Evolutionary conservation across 2,329 filamentous ascomycete species (phyloP).

Genomic region (Beauveria pseudobassiana): DNA sequence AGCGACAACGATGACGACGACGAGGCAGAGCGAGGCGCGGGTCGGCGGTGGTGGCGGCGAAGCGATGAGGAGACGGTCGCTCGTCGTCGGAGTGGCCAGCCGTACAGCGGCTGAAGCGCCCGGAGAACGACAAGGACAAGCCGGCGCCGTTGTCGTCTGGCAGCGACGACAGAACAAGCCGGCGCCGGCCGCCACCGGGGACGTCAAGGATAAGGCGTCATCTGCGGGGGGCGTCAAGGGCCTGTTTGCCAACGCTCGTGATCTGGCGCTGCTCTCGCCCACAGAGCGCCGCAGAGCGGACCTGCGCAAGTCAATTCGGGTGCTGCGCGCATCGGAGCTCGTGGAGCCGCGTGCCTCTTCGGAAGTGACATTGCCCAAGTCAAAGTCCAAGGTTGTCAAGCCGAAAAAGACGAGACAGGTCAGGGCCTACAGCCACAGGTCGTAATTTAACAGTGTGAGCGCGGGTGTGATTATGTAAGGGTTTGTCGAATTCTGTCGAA

Average conservation of each 20-base stretch:
- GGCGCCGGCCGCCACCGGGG: background rate
- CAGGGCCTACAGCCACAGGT: too few species aligned
- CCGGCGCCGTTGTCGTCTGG: conserved; percentile 1
- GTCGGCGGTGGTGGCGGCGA: conserved; percentile 17
- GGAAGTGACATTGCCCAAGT: too few species aligned
- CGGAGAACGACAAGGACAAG: conserved; percentile 10
- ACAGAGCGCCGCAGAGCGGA: conserved; percentile 28
- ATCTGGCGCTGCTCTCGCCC: conserved; percentile 17
- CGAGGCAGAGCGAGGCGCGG: background rate
- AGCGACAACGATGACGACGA: conserved; percentile 19
- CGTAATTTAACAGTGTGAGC: too few species aligned
- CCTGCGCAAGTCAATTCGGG: conserved; percentile 29
- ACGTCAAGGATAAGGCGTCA: background rate
- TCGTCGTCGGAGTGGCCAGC: conserved; percentile 11
- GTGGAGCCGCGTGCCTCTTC: background rate
- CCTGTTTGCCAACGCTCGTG: conserved; percentile 19
- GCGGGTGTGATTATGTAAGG: too few species aligned
- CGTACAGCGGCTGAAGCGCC: conserved; percentile 12
- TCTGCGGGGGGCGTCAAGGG: conserved; percentile 19
- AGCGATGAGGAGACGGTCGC: conserved; percentile 11
- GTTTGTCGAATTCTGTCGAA: too few species aligned
- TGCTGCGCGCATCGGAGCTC: conserved; percentile 22
- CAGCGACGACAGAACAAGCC: background rate
- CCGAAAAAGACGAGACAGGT: too few species aligned
- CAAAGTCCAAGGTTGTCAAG: too few species aligned